Evolutionary conservation across 2,329 filamentous ascomycete genomes (phyloP).

Genomic region (Emergomyces orientalis): DNA sequence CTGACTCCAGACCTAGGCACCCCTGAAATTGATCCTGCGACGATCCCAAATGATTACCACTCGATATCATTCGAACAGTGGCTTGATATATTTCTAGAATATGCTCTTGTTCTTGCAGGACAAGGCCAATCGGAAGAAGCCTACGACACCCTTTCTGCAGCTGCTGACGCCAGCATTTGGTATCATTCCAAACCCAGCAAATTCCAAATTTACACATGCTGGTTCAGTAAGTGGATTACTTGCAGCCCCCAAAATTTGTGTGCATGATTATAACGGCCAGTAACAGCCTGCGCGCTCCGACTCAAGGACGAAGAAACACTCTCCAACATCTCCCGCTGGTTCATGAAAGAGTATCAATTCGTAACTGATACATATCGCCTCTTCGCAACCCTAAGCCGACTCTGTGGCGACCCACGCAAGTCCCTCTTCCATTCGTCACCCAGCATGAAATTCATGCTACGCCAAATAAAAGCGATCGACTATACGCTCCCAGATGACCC

Average conservation of each 20-base stretch:
- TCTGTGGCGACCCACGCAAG: conserved; percentile 57
- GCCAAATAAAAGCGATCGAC: conserved; percentile 87
- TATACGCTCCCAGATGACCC: conserved; percentile 50
- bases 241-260: background rate
- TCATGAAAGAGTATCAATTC: conserved; percentile 74
- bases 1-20: conserved; percentile 9
- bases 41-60: conserved; percentile 52
- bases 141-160: conserved; percentile 71
- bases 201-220: conserved; percentile 66
- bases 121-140: conserved; percentile 59
- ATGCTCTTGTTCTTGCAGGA: conserved; percentile 66
- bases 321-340: conserved; percentile 65
- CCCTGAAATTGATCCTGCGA: conserved; percentile 11
- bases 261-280: conserved; percentile 17
- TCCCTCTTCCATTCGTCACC: conserved; percentile 66
- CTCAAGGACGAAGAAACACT: conserved; percentile 68
- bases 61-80: conserved; percentile 74
- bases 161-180: conserved; percentile 73
- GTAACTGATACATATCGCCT: conserved; percentile 75
- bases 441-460: conserved; percentile 80
- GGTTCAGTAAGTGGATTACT: conserved; percentile 50
- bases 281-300: conserved; percentile 66
- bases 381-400: conserved; percentile 65
- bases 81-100: conserved; percentile 84
- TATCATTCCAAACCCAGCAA: conserved; percentile 57